These are phyloP conservation scores for Alternaria sp. DNA, from an alignment of 2,329 filamentous ascomycete species.

Conservation along the genomic window DNA sequence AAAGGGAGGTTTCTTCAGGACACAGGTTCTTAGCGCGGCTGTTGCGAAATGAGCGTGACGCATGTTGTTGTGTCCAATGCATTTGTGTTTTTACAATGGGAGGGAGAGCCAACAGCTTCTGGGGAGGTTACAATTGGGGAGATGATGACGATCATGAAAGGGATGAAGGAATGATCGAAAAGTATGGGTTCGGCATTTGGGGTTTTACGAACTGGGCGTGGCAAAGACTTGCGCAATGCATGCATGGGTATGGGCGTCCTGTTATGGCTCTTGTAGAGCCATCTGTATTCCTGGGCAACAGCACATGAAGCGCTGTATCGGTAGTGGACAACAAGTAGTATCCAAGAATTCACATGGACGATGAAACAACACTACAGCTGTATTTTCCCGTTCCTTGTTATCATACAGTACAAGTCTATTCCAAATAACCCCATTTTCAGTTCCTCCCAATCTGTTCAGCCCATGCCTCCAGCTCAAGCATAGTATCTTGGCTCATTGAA, in stretches of 20 bases:
- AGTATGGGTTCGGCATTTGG: slow-evolving; percentile 5
- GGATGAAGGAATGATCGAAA: slow-evolving; percentile 9
- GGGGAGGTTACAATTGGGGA: slow-evolving; percentile 9
- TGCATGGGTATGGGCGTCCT: slow-evolving; percentile 11
- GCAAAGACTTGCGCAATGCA: slow-evolving; percentile 6
- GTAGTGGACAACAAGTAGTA: slow-evolving; percentile 3
- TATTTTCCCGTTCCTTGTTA: background rate
- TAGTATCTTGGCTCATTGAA: slow-evolving; percentile 73
- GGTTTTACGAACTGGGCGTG: slow-evolving; percentile 10
- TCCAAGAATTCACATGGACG: background rate
- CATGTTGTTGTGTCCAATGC: background rate
- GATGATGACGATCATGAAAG: slow-evolving; percentile 9
- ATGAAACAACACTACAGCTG: background rate
- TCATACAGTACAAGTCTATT: background rate
- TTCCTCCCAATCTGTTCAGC: background rate
- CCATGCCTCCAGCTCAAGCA: slow-evolving; percentile 19
- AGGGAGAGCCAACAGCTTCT: slow-evolving; percentile 15
- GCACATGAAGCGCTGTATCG: background rate
- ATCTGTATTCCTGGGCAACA: slow-evolving; percentile 1
- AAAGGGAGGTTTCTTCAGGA: slow-evolving; percentile 98
- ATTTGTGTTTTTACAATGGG: background rate
- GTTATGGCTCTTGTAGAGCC: background rate
- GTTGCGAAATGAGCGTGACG: slow-evolving; percentile 55
- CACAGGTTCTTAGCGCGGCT: slow-evolving; percentile 81
- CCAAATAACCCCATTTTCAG: background rate